Evolutionary conservation across 352 stramenopile genomes (phyloP).

Genomic region (Phytophthora meadii): DNA sequence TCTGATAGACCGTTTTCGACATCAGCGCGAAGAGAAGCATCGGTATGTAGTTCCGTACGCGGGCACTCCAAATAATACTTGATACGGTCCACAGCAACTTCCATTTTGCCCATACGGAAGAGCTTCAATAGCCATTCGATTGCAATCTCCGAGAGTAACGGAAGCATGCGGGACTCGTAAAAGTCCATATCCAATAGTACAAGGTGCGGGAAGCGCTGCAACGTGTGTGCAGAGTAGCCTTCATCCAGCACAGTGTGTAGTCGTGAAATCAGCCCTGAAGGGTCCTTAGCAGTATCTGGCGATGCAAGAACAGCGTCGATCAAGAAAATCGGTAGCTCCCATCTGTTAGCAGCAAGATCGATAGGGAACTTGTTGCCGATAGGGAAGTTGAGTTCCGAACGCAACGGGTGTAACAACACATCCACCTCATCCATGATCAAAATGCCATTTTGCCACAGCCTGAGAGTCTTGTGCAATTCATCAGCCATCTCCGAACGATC

Average conservation of each 20-base stretch:
- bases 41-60: slow-evolving; percentile 65
- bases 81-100: slow-evolving; percentile 81
- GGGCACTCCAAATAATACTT: slow-evolving; percentile 76
- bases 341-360: slow-evolving; percentile 90
- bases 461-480: slow-evolving; percentile 87
- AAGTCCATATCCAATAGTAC: slow-evolving; percentile 97
- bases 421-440: slow-evolving; percentile 95
- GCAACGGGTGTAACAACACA: slow-evolving; percentile 90
- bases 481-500: slow-evolving; percentile 90
- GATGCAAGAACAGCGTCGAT: slow-evolving; percentile 94
- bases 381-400: slow-evolving; percentile 92
- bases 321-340: slow-evolving; percentile 93
- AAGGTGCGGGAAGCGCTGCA: slow-evolving; percentile 98
- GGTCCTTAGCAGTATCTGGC: slow-evolving; percentile 13
- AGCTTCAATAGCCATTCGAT: slow-evolving; percentile 87
- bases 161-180: slow-evolving; percentile 94
- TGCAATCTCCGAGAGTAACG: slow-evolving; percentile 91
- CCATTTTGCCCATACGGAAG: slow-evolving; percentile 95
- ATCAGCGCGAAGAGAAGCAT: slow-evolving; percentile 78
- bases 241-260: slow-evolving; percentile 93
- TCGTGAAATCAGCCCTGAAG: slow-evolving; percentile 41
- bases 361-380: slow-evolving; percentile 93
- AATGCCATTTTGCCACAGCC: slow-evolving; percentile 94
- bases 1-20: slow-evolving; percentile 81
- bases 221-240: slow-evolving; percentile 92